Evolutionary conservation across 129 eudicot genomes (phyloP).

Genomic region (Chrysanthemum lavandulifolium): DNA sequence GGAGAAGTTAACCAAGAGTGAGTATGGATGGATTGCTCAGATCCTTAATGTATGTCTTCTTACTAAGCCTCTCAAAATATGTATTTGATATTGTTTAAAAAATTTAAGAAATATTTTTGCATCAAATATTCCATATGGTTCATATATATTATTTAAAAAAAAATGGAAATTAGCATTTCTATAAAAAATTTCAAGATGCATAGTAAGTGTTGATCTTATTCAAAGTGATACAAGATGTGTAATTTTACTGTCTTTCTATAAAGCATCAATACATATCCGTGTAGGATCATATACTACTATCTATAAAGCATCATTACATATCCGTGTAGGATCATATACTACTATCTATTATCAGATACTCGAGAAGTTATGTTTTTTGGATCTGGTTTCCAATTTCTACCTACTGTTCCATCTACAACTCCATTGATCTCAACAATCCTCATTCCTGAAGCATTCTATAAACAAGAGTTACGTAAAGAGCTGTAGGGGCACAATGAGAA

Average conservation of each 20-base stretch:
- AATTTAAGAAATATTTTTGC: background rate
- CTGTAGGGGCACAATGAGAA: no score
- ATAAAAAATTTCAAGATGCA: background rate
- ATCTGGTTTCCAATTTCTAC: no score
- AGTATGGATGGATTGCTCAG: conserved; percentile 80
- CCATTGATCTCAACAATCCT: no score
- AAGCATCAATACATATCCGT: conserved; percentile 78
- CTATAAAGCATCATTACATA: conserved; percentile 71
- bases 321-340: conserved; percentile 78
- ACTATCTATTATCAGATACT: conserved; percentile 24
- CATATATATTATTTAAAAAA: no score
- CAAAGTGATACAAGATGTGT: background rate
- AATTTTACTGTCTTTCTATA: conserved; percentile 9
- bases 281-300: conserved; percentile 63
- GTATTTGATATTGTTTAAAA: background rate
- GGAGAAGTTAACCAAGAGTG: conserved; percentile 71
- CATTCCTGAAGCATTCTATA: no score
- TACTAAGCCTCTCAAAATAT: background rate
- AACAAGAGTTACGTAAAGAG: no score
- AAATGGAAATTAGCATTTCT: no score
- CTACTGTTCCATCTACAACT: no score
- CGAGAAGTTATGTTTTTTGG: background rate
- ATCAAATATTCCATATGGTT: no score
- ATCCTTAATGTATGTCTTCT: conserved; percentile 64
- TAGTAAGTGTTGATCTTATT: background rate